Percentiles rank a stretch among this genome's conserved stretches.
phyloP scores from a whole-genome alignment of 306 rosid species.

The Oemleria cerasiformis region DNA sequence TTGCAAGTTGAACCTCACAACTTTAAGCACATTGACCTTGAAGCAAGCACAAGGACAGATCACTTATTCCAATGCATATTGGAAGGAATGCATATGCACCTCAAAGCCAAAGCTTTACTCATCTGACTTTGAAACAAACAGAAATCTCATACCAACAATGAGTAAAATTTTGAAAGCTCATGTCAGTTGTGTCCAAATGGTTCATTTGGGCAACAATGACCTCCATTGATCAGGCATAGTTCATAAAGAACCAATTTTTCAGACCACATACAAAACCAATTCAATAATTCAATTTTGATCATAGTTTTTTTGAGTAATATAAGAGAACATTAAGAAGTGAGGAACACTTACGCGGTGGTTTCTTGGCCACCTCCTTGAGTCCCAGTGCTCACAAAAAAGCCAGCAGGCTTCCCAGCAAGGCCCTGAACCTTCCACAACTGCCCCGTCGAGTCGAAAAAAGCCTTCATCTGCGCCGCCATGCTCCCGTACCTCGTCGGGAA shows the following conservation, averaged over 20 bases:
- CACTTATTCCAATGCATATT: constrained; percentile 2
- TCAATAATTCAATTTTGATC: background rate
- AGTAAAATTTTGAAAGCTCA: no score
- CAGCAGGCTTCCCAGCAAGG: constrained; percentile 93
- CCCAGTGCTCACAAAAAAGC: constrained; percentile 89
- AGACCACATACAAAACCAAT: background rate
- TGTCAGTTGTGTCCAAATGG: no score
- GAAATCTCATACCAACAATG: no score
- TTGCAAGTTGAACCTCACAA: background rate
- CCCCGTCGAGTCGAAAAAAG: constrained; percentile 86
- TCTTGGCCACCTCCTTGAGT: constrained; percentile 99
- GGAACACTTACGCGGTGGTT: constrained; percentile 73
- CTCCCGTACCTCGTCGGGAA: constrained; percentile 88
- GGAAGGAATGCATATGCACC: no score
- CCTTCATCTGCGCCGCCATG: constrained; percentile 99
- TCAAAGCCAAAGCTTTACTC: no score
- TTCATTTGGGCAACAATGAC: constrained; percentile 3
- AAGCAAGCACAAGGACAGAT: background rate
- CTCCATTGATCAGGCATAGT: background rate
- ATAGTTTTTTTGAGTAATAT: background rate
- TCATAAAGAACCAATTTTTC: background rate
- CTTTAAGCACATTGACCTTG: background rate
- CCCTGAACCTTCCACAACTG: constrained; percentile 81
- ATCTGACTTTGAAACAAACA: no score
- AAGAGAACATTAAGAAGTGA: background rate